Evolutionary conservation across 179 eudicot genomes (phyloP).

Genomic region (Vitellaria paradoxa): DNA sequence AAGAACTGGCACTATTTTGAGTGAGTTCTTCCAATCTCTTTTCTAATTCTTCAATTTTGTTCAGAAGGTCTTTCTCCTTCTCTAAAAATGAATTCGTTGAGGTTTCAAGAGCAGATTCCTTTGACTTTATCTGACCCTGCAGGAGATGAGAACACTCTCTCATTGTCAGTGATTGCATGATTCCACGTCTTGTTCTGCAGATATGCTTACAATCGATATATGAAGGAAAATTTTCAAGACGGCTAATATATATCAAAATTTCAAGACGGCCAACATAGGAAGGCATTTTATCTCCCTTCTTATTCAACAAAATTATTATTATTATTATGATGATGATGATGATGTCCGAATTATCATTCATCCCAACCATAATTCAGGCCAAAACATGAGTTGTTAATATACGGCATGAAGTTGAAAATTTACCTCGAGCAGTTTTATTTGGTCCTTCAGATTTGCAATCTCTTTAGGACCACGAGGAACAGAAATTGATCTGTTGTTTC

Average conservation of each 20-base stretch:
- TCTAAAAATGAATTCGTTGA: slow-evolving; percentile 58
- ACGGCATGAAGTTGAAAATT: not conserved
- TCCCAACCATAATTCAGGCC: not conserved
- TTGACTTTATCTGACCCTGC: slow-evolving; percentile 71
- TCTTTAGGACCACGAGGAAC: slow-evolving; percentile 49
- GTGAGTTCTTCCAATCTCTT: slow-evolving; percentile 39
- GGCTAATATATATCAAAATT: not conserved
- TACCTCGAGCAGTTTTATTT: slow-evolving; percentile 80
- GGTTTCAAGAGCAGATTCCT: slow-evolving; percentile 66
- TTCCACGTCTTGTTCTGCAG: not conserved
- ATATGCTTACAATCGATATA: not conserved
- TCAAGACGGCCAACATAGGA: not conserved
- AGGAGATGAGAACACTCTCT: not conserved
- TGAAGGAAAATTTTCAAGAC: not conserved
- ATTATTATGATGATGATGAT: not conserved
- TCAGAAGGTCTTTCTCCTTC: slow-evolving; percentile 62
- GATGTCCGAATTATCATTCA: not conserved
- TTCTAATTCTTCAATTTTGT: slow-evolving; percentile 67
- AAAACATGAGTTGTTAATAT: not conserved
- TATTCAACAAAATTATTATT: not conserved
- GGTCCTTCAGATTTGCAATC: slow-evolving; percentile 57
- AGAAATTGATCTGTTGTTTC: slow-evolving; percentile 37
- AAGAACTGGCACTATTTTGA: slow-evolving; percentile 25
- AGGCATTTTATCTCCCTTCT: not conserved
- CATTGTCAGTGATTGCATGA: not conserved